Conservation (phyloP, 2,329 filamentous ascomycete species). For the Dryadomyces quercus-mongolicae region DNA sequence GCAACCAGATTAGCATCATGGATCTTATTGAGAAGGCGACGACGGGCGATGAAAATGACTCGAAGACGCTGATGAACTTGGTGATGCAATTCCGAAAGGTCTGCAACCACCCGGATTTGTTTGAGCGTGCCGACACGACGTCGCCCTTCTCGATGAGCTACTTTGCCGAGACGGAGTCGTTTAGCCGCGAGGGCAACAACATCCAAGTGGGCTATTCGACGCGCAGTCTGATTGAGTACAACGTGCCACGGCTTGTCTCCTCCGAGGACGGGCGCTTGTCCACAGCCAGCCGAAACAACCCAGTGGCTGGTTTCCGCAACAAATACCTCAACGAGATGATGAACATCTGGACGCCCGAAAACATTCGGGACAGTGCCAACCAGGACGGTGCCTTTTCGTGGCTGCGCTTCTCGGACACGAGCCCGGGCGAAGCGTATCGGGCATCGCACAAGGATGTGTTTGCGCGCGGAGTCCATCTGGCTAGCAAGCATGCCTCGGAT, state of each 20-base stretch:
- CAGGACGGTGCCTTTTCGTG: slow-evolving; percentile 68
- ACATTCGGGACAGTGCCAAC: slow-evolving; percentile 53
- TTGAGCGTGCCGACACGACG: slow-evolving; percentile 83
- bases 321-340: slow-evolving; percentile 70
- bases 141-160: slow-evolving; percentile 75
- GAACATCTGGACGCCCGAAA: slow-evolving; percentile 80
- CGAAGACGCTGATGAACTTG: slow-evolving; percentile 93
- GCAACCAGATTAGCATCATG: slow-evolving; percentile 97
- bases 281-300: slow-evolving; percentile 61
- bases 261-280: slow-evolving; percentile 66
- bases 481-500: slow-evolving; percentile 31
- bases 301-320: slow-evolving; percentile 64
- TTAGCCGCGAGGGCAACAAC: slow-evolving; percentile 74
- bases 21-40: slow-evolving; percentile 96
- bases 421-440: slow-evolving; percentile 58
- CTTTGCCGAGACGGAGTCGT: slow-evolving; percentile 92
- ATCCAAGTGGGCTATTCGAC: slow-evolving; percentile 80
- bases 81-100: slow-evolving; percentile 99
- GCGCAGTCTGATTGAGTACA: slow-evolving; percentile 73
- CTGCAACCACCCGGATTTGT: slow-evolving; percentile 95
- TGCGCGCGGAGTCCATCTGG: slow-evolving; percentile 45
- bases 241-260: slow-evolving; percentile 71
- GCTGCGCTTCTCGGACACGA: slow-evolving; percentile 74
- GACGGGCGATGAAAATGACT: slow-evolving; percentile 86
- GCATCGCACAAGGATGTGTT: slow-evolving; percentile 61